Evolutionary conservation across 2,329 filamentous ascomycete species (phyloP), one percentile per base, ranked within the genome.

Genomic region (Apiospora pterosperma): DNA sequence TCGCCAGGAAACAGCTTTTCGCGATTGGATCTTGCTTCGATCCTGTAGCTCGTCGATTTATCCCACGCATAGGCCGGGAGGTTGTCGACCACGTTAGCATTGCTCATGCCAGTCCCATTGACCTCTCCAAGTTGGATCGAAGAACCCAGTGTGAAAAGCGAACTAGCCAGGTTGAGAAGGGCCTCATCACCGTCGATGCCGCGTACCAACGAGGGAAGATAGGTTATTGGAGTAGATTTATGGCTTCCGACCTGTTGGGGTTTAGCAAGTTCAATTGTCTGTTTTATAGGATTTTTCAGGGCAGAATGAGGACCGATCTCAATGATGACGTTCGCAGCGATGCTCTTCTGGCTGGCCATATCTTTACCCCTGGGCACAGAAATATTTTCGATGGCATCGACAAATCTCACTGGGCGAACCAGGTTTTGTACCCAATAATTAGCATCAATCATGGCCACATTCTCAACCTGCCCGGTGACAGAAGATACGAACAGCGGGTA

Each of bases 381-480:
- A n/a, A 62, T 4, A 16, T 14, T n/a, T 21, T 42, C 14, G 8
- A 75, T 62, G 21, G 74, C 78, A 19, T 76, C 68, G 1, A 67
- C 71, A 67, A 80, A 80, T 2, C 69, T 63, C 3, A 80, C 78
- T 5, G 76, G 72, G 2, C 69, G 70, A 11, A 68, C 66, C 70
- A 79, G 69, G 62, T 79, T 79, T 16, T 71, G 67, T 0, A 65
- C 69, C 78, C 79, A 82, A 63, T 81, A 79, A 4, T 68, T 60
- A 10, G 65, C 69, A 5, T 38, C 62, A 19, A 73, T 58, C 14
- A 64, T 62, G 12, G 58, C 39, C 5, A 19, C 19, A 25, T 59
- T 19, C 1, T 60, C 36, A 3, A 63, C 5, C 11, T 61, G 41
- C 21, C 36, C 59, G 6, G 16, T 36, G 19, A 62, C 65, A 5